phyloP scores from a whole-genome alignment of 2,329 filamentous ascomycete species.

The Fusarium sp. region DNA sequence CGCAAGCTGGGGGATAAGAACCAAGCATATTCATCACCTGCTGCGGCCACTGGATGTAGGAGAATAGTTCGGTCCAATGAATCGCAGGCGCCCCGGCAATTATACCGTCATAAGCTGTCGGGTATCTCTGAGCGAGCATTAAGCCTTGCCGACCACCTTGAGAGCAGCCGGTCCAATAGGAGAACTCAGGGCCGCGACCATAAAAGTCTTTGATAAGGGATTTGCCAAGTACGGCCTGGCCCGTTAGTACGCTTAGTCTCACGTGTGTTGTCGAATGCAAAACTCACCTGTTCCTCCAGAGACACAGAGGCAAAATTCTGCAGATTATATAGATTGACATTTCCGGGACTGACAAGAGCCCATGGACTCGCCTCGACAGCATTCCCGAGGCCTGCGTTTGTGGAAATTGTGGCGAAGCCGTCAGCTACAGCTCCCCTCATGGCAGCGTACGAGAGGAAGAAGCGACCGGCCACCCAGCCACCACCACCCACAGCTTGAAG shows the following conservation, averaged over 20 bases:
- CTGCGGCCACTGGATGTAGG: neutral
- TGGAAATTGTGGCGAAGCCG: constrained; percentile 34
- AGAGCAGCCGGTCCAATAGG: constrained; percentile 39
- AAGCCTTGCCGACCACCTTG: constrained; percentile 35
- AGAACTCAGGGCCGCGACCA: constrained; percentile 15
- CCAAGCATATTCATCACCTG: neutral
- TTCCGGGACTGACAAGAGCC: constrained; percentile 27
- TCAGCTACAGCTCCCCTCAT: constrained; percentile 28
- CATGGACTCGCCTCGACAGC: constrained; percentile 12
- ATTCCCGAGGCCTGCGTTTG: constrained; percentile 24
- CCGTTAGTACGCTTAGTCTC: neutral
- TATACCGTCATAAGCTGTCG: constrained; percentile 34
- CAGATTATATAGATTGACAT: constrained; percentile 29
- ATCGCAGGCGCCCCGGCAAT: constrained; percentile 21
- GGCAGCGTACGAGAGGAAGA: neutral
- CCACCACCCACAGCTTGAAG: constrained; percentile 33
- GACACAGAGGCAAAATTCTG: constrained; percentile 29
- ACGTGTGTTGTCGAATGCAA: neutral
- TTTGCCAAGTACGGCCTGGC: neutral
- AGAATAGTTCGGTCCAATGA: neutral
- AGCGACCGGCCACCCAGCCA: constrained; percentile 30
- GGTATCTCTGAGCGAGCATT: constrained; percentile 28
- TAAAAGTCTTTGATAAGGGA: constrained; percentile 18
- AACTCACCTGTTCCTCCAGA: constrained; percentile 26
- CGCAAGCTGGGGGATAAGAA: constrained; percentile 6